Evolutionary conservation across 163 green algal species (phyloP), one percentile per base, ranked within the genome.

Genomic region (Scenedesmus sp.): DNA sequence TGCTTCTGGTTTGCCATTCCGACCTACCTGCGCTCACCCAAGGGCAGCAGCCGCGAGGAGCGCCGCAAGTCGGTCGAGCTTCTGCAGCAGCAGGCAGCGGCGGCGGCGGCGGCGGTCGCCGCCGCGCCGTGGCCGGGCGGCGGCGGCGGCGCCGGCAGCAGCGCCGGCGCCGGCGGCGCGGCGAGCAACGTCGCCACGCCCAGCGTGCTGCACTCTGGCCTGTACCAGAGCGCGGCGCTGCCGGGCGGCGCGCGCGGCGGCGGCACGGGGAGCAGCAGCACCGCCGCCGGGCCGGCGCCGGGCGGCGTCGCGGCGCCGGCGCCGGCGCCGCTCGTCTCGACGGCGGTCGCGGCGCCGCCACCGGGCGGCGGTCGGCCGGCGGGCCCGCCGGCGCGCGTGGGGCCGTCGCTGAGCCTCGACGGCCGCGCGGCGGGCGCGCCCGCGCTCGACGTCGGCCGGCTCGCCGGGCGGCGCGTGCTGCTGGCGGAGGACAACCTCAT

Each of bases 401-500:
- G n/a, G n/a, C n/a, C n/a, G n/a, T n/a, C n/a, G 54, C 24, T 77
- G 24, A 77, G 69, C 15, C 69, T 77, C 15, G 72, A 72, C 44
- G 72, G 45, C 13, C 44, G 47, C 15, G 31, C 20, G 33, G 51
- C 17, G 29, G 17, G 53, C 47, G n/a, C 48, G 4, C 57, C 75
- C 2, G 45, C 75, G 15, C 64, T 71, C 13, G 64, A 77, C 42
- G 60, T 44, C 20, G 17, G 13, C 10, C 58, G 29, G 39, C 65
- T 90, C 58, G 54, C 82, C 50, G 90, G 89, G 1, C 63, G 79
- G 77, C 73, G 77, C 0, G 93, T 96, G 57, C 83, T 97, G 66
- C 80, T 97, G 69, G 93, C 89, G 3, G 93, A 97, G 64, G 93
- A 97, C 87, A 97, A 97, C 84, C 76, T 94, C 0, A 95, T 97